A percentile compares a stretch with the other conserved stretches of the same genome.
Evolutionary conservation across 2,329 filamentous ascomycete genomes (phyloP).

Genomic region (Nemania bipapillata): DNA sequence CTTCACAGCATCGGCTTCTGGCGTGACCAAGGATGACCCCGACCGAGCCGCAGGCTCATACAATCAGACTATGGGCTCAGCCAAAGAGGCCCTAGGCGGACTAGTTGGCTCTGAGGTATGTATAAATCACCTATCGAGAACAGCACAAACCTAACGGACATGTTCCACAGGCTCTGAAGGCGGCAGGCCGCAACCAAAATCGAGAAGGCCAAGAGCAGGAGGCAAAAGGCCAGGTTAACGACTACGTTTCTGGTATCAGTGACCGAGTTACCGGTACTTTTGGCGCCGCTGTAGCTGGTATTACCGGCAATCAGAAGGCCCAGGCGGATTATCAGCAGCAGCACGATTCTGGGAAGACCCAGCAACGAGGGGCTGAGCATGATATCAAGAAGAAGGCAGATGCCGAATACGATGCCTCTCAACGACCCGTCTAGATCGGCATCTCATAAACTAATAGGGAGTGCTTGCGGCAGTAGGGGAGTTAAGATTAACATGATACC

Average conservation of each 20-base stretch:
- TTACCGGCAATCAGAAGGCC: conserved; percentile 75
- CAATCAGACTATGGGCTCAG: conserved; percentile 89
- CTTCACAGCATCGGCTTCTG: conserved; percentile 73
- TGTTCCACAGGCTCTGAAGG: conserved; percentile 69
- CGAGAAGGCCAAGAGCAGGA: conserved; percentile 82
- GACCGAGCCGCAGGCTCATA: conserved; percentile 78
- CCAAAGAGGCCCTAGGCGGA: conserved; percentile 83
- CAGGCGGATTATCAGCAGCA: conserved; percentile 73
- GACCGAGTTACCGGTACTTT: conserved; percentile 77
- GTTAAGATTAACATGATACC: conserved; percentile 37
- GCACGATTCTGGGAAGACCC: conserved; percentile 85
- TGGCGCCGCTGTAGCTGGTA: conserved; percentile 74
- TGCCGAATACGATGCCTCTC: conserved; percentile 50
- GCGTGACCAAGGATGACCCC: conserved; percentile 76
- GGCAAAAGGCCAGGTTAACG: conserved; percentile 81
- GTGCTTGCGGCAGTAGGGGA: conserved; percentile 7
- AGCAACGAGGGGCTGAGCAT: conserved; percentile 82
- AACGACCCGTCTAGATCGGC: conserved; percentile 25
- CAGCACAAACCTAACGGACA: background rate
- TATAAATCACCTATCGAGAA: background rate
- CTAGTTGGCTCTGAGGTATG: conserved; percentile 76
- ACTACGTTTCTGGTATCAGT: conserved; percentile 74
- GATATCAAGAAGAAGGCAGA: conserved; percentile 80
- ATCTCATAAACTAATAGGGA: conserved; percentile 8
- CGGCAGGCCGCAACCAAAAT: conserved; percentile 80